These are phyloP conservation scores for Excoecaria cochinchinensis DNA, from an alignment of 345 rosid genomes.

Conservation along the genomic window DNA sequence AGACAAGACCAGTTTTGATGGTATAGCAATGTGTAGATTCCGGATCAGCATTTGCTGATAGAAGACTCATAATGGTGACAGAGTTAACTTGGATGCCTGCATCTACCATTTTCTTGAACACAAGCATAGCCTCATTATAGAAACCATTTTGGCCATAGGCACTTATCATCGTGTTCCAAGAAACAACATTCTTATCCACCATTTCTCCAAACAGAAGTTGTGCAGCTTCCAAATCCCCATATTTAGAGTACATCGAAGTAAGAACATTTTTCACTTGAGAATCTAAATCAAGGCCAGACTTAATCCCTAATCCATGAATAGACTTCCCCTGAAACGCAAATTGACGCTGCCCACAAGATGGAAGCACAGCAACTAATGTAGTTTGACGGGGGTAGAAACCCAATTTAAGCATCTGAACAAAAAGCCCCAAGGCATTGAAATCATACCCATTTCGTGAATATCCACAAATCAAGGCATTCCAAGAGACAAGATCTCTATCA, in stretches of 20 bases:
- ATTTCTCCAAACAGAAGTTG: constrained; percentile 50
- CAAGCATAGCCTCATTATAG: constrained; percentile 42
- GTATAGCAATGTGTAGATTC: constrained; percentile 51
- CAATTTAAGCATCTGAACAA: constrained; percentile 54
- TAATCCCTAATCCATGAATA: constrained; percentile 55
- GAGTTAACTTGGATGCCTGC: constrained; percentile 41
- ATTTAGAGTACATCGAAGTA: constrained; percentile 63
- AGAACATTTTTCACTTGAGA: constrained; percentile 55
- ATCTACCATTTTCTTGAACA: constrained; percentile 54
- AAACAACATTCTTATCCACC: constrained; percentile 51
- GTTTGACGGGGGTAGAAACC: constrained; percentile 51
- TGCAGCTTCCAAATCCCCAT: constrained; percentile 52
- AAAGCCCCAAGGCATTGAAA: constrained; percentile 40
- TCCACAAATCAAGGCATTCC: constrained; percentile 83
- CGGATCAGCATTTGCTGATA: constrained; percentile 52
- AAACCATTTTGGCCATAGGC: constrained; percentile 63
- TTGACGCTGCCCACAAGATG: constrained; percentile 54
- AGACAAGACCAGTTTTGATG: constrained; percentile 50
- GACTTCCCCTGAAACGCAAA: constrained; percentile 57
- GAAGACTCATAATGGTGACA: constrained; percentile 57
- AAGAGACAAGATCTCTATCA: constrained; percentile 61
- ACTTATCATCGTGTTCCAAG: constrained; percentile 85
- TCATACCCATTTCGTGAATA: constrained; percentile 58
- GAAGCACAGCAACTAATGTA: constrained; percentile 60
- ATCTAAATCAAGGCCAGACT: constrained; percentile 54